Evolutionary conservation across 2,329 filamentous ascomycete genomes (phyloP).

Genomic region (Aspergillus melleus): DNA sequence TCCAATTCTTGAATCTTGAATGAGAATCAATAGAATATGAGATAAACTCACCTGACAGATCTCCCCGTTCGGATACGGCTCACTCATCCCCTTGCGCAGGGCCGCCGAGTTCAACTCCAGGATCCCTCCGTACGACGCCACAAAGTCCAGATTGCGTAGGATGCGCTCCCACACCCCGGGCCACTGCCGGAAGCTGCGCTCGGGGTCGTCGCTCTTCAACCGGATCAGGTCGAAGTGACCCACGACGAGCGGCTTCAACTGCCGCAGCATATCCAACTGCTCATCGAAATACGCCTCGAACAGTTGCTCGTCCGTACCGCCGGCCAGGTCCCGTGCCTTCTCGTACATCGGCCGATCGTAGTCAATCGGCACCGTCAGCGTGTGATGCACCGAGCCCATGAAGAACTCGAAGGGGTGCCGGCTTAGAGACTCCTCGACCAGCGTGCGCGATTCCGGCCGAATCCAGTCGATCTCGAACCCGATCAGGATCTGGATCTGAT

Average conservation of each 20-base stretch:
- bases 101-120: conserved; percentile 88
- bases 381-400: conserved; percentile 90
- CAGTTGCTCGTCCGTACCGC: conserved; percentile 68
- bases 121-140: conserved; percentile 73
- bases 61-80: conserved; percentile 80
- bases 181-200: conserved; percentile 60
- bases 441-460: conserved; percentile 62
- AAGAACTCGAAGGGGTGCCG: conserved; percentile 79
- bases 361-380: conserved; percentile 83
- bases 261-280: conserved; percentile 76
- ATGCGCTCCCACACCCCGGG: conserved; percentile 71
- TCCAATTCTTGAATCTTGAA: neutral
- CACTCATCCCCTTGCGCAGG: conserved; percentile 81
- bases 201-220: conserved; percentile 70
- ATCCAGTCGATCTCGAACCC: conserved; percentile 96
- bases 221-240: conserved; percentile 94
- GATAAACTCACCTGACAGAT: conserved; percentile 61
- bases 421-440: conserved; percentile 60
- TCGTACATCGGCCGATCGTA: conserved; percentile 71
- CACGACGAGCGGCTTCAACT: conserved; percentile 72
- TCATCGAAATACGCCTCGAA: conserved; percentile 85
- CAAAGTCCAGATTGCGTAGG: conserved; percentile 69
- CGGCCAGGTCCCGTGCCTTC: conserved; percentile 57
- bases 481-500: conserved; percentile 74
- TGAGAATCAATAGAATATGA: neutral